These are phyloP conservation scores for Paecilomyces niveus DNA, from an alignment of 2,329 filamentous ascomycete species.

Conservation along the genomic window DNA sequence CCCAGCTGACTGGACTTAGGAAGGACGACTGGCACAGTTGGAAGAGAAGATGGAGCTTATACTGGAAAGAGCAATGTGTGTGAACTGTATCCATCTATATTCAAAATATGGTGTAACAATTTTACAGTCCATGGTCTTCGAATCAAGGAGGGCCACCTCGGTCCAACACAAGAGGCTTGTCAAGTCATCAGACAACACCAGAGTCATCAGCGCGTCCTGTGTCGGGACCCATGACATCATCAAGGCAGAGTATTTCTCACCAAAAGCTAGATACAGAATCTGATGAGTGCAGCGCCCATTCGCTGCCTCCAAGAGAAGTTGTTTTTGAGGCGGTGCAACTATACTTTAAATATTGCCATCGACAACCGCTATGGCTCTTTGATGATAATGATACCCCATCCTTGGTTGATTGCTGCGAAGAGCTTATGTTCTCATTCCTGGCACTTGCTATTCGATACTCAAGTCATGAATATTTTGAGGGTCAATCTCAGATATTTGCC, in stretches of 20 bases:
- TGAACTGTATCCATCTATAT: neutral
- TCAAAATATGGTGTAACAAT: neutral
- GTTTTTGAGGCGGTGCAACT: constrained; percentile 6
- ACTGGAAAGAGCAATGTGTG: constrained; percentile 5
- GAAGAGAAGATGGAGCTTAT: constrained; percentile 9
- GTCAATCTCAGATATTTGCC: constrained; percentile 5
- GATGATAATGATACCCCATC: constrained; percentile 10
- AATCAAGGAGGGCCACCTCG: neutral
- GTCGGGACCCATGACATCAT: neutral
- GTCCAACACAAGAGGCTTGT: neutral
- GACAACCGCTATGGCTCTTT: constrained; percentile 17
- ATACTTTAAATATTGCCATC: constrained; percentile 16
- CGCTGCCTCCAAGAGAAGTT: constrained; percentile 5
- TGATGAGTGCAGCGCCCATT: neutral
- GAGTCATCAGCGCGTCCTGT: neutral
- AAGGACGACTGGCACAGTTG: constrained; percentile 7
- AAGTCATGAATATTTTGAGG: constrained; percentile 6
- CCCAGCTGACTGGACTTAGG: neutral
- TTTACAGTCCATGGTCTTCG: neutral
- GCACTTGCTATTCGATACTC: constrained; percentile 13
- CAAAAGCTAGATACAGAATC: neutral
- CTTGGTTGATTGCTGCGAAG: constrained; percentile 7
- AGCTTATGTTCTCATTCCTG: constrained; percentile 11
- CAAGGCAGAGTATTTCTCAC: neutral
- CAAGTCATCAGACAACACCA: neutral